A percentile compares a stretch with the other conserved stretches of the same genome.
phyloP scores from a whole-genome alignment of 352 stramenopile genomes.

The Phytophthora parvispora region DNA sequence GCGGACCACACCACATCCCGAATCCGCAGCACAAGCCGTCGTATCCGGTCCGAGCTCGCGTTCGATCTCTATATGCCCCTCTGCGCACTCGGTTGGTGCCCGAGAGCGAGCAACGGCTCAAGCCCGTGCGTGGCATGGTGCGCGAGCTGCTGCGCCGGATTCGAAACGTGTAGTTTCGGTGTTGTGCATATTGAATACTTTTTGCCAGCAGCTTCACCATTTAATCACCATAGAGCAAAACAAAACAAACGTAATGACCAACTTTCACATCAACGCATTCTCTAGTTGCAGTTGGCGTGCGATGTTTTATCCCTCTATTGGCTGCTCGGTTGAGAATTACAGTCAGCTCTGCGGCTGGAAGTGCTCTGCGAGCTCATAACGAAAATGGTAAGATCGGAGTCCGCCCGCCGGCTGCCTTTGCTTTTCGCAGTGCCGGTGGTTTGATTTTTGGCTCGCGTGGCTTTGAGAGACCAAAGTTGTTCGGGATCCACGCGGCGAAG shows the following conservation, averaged over 20 bases:
- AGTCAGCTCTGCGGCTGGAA: no score
- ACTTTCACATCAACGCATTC: no score
- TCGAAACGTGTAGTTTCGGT: not conserved
- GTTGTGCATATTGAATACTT: not conserved
- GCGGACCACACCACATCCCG: constrained; percentile 22
- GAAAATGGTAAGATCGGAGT: no score
- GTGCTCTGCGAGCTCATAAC: no score
- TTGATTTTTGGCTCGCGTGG: not conserved
- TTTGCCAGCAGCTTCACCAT: not conserved
- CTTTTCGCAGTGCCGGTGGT: not conserved
- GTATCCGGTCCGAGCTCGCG: constrained; percentile 19
- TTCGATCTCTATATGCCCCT: constrained; percentile 13
- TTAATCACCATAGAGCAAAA: not conserved
- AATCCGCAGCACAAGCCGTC: constrained; percentile 21
- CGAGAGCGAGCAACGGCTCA: constrained; percentile 11
- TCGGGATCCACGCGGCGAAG: not conserved
- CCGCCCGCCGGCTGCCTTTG: not conserved
- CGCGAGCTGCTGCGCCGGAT: constrained; percentile 23
- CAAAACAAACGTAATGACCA: no score
- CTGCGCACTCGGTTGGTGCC: not conserved
- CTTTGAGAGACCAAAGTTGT: not conserved
- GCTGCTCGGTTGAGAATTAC: no score
- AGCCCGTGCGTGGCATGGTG: constrained; percentile 7
- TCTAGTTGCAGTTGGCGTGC: not conserved
- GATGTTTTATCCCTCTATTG: no score